Base-by-base conservation (phyloP, 495 filamentous ascomycete species). In the Neurospora sp. region DNA sequence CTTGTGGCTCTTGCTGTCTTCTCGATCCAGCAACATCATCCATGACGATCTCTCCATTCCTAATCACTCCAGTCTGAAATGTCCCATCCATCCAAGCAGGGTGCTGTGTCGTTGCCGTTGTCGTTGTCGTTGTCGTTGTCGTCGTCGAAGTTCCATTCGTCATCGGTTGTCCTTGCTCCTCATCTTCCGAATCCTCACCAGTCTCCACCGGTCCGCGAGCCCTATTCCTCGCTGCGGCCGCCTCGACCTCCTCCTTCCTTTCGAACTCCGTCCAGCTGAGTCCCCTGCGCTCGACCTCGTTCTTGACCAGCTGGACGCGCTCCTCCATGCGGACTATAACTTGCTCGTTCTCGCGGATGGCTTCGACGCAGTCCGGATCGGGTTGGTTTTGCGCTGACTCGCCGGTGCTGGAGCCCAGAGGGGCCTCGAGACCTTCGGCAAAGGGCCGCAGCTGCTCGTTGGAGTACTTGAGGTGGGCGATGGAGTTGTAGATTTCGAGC, bases 401-500 rank as follows among this genome's bases (percentile, higher is more conserved):
- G 37, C 71, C 10, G 78, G 77, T 15, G 66, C 70, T 42, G 73
- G 73, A 76, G 70, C 39, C 74, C 13, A 82, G 71, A 2, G 80
- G 72, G 13, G 75, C 62, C 2, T 73, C 75, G 17, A 66, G 75
- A 38, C 82, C 83, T 10, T 82, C 78, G 59, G 88, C 88, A 77
- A 88, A 94, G 17, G 87, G 86, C 42, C 85, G 83, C 45, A 95
- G 84, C 81, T 95, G 89, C 70, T 85, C 83, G 82, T 97, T 97
- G 34, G 91, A 94, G 82, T 89, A 89, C 72, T 89, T 85, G 28
- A 97, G 91, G 80, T 97, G 94, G 10, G 88, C 85, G 79, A 96
- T 93, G 71, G 87, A 90, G 85, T 96, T 97, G 79, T 88, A 89
- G 48, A 97, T 85, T 79, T 97, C 94, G 75, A 89, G 86, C 75